Base-by-base conservation (phyloP, 1,139 yeast species). In the Kluyveromyces marxianus region DNA sequence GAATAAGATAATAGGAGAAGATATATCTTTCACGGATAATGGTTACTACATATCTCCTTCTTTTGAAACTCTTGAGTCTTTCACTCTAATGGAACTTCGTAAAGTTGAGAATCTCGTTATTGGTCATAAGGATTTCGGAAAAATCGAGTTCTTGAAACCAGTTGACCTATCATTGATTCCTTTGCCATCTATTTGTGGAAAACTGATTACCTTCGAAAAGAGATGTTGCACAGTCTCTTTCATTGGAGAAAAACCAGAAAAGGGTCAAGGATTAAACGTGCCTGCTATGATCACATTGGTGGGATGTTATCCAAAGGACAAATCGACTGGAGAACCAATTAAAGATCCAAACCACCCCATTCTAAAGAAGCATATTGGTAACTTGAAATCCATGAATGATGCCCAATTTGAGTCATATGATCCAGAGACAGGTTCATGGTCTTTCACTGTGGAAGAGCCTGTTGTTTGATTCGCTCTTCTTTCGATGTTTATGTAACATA, bases 11-110 rank as follows among this genome's bases (percentile, higher is more conserved):
- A 47, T 52, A 14, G 63, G 62, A 25, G 74, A 71, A 41, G 73
- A 71, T 41, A 70, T 70, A 39, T 62, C 70, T 35, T 70, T 67
- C 36, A 74, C 74, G 41, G 83, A 79, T 30, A 78, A 83, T 41
- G 96, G 92, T 2, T 94, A 90, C 66, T 92, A 95, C 89, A 82
- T 83, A 43, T 77, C 86, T 2, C 98, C 98, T 25, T 70, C 89
- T 3, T 59, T 83, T 41, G 74, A 79, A 5, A 80, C 80, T 45
- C 69, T 92, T 48, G 73, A 77, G 48, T 68, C 73, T 37, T 72
- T 76, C 72, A 64, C 88, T 0, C 69, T 85, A 41, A 68, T 78
- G 7, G 83, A 86, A 51, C 73, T 89, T 43, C 78, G 83, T 47
- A 59, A 75, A 8, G 82, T 92, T n/a, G 57, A 71, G 29, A 69